These are phyloP conservation scores for Globisporangium paroecandrum DNA, from an alignment of 352 stramenopile genomes.

Conservation along the genomic window DNA sequence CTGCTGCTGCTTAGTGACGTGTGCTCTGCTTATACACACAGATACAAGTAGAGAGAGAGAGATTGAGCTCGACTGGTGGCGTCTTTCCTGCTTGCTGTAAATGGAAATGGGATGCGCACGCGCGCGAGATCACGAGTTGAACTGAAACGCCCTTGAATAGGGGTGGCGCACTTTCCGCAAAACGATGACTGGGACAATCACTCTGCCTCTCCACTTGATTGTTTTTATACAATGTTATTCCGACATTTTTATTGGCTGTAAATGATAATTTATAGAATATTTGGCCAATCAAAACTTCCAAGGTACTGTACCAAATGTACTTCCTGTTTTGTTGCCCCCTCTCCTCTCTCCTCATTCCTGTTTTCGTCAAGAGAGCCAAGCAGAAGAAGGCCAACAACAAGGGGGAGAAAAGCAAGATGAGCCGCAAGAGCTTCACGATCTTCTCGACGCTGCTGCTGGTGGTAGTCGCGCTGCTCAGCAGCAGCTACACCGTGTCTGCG, in stretches of 20 bases:
- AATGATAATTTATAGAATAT: background rate
- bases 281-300: background rate
- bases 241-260: background rate
- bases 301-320: background rate
- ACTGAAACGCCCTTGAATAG: conserved; percentile 5
- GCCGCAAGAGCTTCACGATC: conserved; percentile 16
- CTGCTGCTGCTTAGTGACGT: background rate
- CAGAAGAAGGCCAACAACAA: conserved; percentile 5
- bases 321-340: background rate
- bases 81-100: background rate
- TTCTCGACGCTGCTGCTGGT: conserved; percentile 16
- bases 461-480: conserved; percentile 9
- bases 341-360: background rate
- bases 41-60: background rate
- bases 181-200: background rate
- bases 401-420: conserved; percentile 7
- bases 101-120: background rate
- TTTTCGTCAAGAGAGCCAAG: conserved; percentile 10
- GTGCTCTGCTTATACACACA: background rate
- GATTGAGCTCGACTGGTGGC: background rate
- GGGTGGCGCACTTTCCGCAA: background rate
- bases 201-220: background rate
- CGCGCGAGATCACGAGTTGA: background rate
- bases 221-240: background rate
- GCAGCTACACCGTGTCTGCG: conserved; percentile 10